phyloP scores from a whole-genome alignment of 177 flowering plant species.

The Vitis hybrid region DNA sequence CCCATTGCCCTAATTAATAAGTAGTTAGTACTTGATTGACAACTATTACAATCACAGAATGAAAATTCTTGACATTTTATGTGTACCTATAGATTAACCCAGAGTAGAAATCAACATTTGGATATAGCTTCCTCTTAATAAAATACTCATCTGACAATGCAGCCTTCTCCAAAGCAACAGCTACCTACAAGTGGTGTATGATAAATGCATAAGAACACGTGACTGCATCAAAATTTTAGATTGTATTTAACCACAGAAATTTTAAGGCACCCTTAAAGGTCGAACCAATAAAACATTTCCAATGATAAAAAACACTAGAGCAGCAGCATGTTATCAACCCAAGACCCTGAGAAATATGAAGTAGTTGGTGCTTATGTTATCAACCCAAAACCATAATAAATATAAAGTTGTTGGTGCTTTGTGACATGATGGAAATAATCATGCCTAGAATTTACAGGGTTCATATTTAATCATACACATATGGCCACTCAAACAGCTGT shows the following conservation, averaged over 20 bases:
- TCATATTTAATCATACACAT: too few relatives aligned
- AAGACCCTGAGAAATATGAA: too few relatives aligned
- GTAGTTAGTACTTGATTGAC: not conserved
- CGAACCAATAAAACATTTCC: too few relatives aligned
- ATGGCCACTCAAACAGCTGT: too few relatives aligned
- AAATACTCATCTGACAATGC: slow-evolving; percentile 95
- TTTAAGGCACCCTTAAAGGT: too few relatives aligned
- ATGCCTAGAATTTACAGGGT: too few relatives aligned
- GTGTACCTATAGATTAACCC: slow-evolving; percentile 94
- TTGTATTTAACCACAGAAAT: not conserved
- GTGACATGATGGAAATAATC: too few relatives aligned
- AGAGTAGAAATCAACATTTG: slow-evolving; percentile 99
- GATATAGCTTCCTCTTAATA: slow-evolving; percentile 92
- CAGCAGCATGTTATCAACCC: too few relatives aligned
- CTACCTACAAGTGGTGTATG: slow-evolving; percentile 55
- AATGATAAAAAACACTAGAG: too few relatives aligned
- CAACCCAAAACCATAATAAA: too few relatives aligned
- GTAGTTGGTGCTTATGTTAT: too few relatives aligned
- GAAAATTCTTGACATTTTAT: not conserved
- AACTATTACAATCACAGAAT: not conserved
- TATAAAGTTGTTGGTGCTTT: too few relatives aligned
- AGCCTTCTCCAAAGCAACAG: slow-evolving; percentile 98
- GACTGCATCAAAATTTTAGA: not conserved
- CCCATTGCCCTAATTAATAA: slow-evolving; percentile 86
- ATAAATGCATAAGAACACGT: not conserved